Evolutionary conservation across 495 filamentous ascomycete species (phyloP), one percentile per base, ranked within the genome.

Genomic region (Physcia stellaris): DNA sequence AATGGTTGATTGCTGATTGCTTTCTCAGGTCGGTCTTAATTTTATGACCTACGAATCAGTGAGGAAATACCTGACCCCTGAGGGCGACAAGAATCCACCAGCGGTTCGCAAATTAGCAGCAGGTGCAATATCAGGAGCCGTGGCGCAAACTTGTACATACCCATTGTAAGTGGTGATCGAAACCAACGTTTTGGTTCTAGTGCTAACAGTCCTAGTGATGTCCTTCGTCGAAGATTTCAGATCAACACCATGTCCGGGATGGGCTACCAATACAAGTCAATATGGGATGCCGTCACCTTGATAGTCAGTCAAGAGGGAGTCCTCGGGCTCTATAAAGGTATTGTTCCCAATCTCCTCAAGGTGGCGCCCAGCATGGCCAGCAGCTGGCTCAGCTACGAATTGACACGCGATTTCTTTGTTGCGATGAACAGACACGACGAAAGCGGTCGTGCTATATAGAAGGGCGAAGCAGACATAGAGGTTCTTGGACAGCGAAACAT

Each of bases 211-310:
- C 1, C 17, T 42, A 92, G 86, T 52, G 86, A 94, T 59, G 92
- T 98, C 1, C 70, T 98, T n/a, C 82, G 90, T 13, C 77, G 90
- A 35, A 72, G 90, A 21, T 98, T 98, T 52, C 90, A 98, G 49
- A 93, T 98, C 61, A 98, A 98, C 55, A 96, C 87, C 35, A 98
- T 98, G 90, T 83, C 78, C 19, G 88, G 88, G n/a, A 87, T 98
- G 77, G 92, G 90, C 29, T 96, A 94, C 50, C 74, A 86, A 56
- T 98, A 98, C 62, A 84, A 77, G 48, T 77, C 75, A 13, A 79
- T 98, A 28, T 70, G 73, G 48, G 85, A 95, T 53, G 90, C 90
- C 4, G 63, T 98, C 33, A 70, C 64, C 31, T 69, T 83, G 17
- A 98, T 96, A 49, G 54, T 94, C 38, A 58, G 71, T 10, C 71